Conservation (phyloP, 148 eudicot species). For the Chenopodium formosanum region DNA sequence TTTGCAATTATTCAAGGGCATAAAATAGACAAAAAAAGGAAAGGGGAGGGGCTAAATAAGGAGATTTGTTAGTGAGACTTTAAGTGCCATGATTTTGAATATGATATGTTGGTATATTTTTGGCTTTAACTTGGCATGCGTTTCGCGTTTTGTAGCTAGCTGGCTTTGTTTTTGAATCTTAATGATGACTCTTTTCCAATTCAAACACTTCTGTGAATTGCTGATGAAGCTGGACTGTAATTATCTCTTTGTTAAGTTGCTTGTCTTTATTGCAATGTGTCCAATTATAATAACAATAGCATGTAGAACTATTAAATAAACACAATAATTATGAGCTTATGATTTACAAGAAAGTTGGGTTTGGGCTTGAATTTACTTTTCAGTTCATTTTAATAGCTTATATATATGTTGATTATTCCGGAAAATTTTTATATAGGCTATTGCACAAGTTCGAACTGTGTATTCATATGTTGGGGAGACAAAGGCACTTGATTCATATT, state of each 20-base stretch:
- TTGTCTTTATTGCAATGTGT: background rate
- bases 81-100: constrained; percentile 26
- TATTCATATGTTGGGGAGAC: constrained; percentile 94
- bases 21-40: constrained; percentile 3
- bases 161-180: constrained; percentile 15
- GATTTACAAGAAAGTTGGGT: background rate
- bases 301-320: background rate
- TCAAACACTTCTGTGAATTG: background rate
- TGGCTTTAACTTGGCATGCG: constrained; percentile 22
- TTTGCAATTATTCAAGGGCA: constrained; percentile 18
- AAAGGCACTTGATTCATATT: constrained; percentile 81
- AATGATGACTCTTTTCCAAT: constrained; percentile 15
- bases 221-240: constrained; percentile 10
- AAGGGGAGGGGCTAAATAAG: background rate
- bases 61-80: constrained; percentile 8
- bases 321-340: background rate
- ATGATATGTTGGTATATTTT: constrained; percentile 19
- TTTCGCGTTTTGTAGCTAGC: constrained; percentile 22
- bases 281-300: background rate
- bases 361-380: background rate
- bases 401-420: background rate
- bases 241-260: constrained; percentile 12
- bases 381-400: background rate
- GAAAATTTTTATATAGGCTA: constrained; percentile 48
- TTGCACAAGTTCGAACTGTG: constrained; percentile 98